Evolutionary conservation across 2,329 filamentous ascomycete species (phyloP), one percentile per base, ranked within the genome.

Genomic region (Nigrospora oryzae): DNA sequence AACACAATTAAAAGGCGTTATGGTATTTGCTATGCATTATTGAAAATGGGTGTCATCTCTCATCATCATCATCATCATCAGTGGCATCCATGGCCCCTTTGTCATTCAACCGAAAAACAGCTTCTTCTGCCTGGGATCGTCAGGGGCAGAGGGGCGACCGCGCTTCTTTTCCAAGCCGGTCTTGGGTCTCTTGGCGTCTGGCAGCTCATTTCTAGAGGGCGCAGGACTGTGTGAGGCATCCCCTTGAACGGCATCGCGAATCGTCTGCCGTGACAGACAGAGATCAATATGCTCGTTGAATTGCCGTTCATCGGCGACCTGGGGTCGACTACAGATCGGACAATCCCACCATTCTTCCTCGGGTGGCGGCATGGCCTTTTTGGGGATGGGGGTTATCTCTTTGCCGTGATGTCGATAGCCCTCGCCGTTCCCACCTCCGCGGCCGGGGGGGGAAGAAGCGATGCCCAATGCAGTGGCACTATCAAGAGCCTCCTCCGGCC

Each of bases 221-320:
- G 39, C 30, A 15, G 48, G 41, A 33, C 47, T 51, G 50, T 57
- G 46, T 28, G 58, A 42, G 40, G 57, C 58, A 48, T 72, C 64
- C 45, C 73, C 73, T 46, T 87, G 82, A 1, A 93, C 83, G 0
- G 81, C 84, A 56, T 96, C 88, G 38, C 84, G 84, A 55, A 98
- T 97, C 0, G 89, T 87, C 57, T 86, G 81, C 45, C 83, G 75
- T 1, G 90, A 96, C 2, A 98, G 74, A 61, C 93, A 98, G 10
- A 86, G 77, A 61, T 98, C 93, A 42, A 98, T 89, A 58, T 98
- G 93, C 46, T 85, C 79, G 53, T 98, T 98, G 65, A 97, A 95
- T 1, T 67, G 69, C 38, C 74, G 74, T 60, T 96, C 89, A 41
- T 91, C 75, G 0, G 89, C 78, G 1, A 70, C 57, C 57, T 96